Evolutionary conservation across 495 filamentous ascomycete species (phyloP), one percentile per base, ranked within the genome.

Genomic region (Apiosordaria backusii): DNA sequence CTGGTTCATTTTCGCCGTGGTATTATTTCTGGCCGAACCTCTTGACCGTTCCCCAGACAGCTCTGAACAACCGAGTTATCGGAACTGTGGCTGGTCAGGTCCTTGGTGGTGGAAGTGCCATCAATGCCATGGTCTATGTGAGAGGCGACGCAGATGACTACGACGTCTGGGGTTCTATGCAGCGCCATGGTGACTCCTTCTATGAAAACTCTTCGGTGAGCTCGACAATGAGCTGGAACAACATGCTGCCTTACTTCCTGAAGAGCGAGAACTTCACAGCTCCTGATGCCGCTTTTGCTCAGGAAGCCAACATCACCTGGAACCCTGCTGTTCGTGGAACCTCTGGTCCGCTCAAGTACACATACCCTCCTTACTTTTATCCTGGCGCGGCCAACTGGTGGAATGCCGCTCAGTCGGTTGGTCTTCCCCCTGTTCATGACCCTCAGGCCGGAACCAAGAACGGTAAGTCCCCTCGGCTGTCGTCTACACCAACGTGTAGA

Each of bases 241-340:
- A 70, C 45, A 73, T 90, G n/a, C 71, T 86, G 19, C 84, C 86
- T 3, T 90, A 89, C 69, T 86, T 85, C 71, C 75, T 77, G 23
- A 86, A 84, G 68, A 69, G 71, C 64, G 68, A 79, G 65, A 78
- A 71, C 60, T 69, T 77, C 61, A 72, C 68, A 13, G 24, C 68
- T 29, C 68, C 72, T 59, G 54, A 66, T 45, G 23, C 69, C 50
- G 35, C 52, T 9, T 68, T 72, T 57, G 75, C 75, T 7, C 60
- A 60, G 7, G 40, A 65, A 6, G 73, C 53, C 9, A 77, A 77
- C 35, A 80, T 82, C 50, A 77, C 81, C 13, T 82, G 73, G 57
- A 78, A 81, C 66, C 70, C 68, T 6, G 65, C 72, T 3, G 71
- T 76, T 21, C 78, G 77, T 24, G 81, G 79, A 1, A 62, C 65